phyloP scores from a whole-genome alignment of 441 rosid species.

The Melastoma candidum region DNA sequence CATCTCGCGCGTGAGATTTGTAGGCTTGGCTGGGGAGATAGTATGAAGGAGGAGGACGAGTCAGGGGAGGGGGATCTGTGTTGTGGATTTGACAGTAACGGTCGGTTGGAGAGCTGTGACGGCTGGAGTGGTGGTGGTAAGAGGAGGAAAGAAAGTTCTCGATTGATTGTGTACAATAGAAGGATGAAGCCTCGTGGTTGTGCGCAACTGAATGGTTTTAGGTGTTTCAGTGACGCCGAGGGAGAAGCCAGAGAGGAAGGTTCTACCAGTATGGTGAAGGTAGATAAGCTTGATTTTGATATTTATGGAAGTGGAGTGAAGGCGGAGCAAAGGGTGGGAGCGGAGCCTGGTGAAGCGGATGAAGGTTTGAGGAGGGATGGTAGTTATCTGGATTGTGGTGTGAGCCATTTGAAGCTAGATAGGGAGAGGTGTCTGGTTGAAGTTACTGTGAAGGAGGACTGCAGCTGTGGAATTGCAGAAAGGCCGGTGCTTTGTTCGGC shows the following conservation, averaged over 20 bases:
- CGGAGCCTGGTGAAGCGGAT: conserved; percentile 2
- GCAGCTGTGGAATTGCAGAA: background rate
- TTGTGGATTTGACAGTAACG: too few relatives aligned
- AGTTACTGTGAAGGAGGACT: conserved; percentile 11
- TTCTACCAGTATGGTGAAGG: background rate
- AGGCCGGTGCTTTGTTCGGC: background rate
- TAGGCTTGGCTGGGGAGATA: too few relatives aligned
- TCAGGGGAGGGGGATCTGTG: too few relatives aligned
- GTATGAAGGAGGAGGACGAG: too few relatives aligned
- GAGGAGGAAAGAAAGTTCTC: conserved; percentile 7
- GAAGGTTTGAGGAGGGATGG: background rate
- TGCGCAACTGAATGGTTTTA: too few relatives aligned
- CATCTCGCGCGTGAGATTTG: too few relatives aligned
- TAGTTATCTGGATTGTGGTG: background rate
- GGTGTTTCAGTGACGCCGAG: conserved; percentile 1
- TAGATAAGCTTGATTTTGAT: background rate
- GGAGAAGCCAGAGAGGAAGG: background rate
- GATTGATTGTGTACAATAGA: conserved; percentile 14
- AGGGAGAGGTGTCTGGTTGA: conserved; percentile 12
- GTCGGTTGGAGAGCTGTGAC: conserved; percentile 3
- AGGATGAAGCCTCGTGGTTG: conserved; percentile 10
- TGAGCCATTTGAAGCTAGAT: conserved; percentile 4
- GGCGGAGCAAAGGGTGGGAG: conserved; percentile 2
- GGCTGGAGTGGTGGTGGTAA: conserved; percentile 10
- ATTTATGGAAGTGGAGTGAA: conserved; percentile 1